These are phyloP conservation scores for Xylariaceae sp. DNA, from an alignment of 2,329 filamentous ascomycete genomes.

Conservation along the genomic window DNA sequence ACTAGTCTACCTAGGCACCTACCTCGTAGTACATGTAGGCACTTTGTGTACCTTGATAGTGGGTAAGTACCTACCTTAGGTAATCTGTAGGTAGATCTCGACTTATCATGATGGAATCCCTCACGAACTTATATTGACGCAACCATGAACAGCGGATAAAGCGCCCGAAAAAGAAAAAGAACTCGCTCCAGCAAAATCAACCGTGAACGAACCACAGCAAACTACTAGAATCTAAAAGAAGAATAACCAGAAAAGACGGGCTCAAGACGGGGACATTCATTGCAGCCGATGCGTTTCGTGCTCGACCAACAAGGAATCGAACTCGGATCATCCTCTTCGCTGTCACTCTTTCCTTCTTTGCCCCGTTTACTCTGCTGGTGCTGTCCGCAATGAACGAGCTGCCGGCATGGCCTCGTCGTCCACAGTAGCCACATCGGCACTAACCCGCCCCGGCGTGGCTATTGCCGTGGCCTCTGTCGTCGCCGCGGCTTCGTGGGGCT, in stretches of 20 bases:
- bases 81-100: too few relatives aligned
- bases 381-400: slow-evolving; percentile 27
- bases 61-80: too few relatives aligned
- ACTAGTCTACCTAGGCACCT: too few relatives aligned
- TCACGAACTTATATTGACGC: too few relatives aligned
- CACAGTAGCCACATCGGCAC: slow-evolving; percentile 47
- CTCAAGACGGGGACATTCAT: too few relatives aligned
- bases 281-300: background rate
- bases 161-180: too few relatives aligned
- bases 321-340: background rate
- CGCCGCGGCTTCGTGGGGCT: slow-evolving; percentile 52
- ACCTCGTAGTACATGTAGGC: too few relatives aligned
- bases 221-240: background rate
- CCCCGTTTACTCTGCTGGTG: background rate
- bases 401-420: slow-evolving; percentile 42
- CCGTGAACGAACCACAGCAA: background rate
- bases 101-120: too few relatives aligned
- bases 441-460: slow-evolving; percentile 50
- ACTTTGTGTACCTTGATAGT: too few relatives aligned
- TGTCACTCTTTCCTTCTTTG: background rate
- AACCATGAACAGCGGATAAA: too few relatives aligned
- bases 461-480: slow-evolving; percentile 52
- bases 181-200: too few relatives aligned
- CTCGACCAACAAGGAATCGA: background rate
- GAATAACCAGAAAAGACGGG: background rate